Evolutionary conservation across 1,284 basidiomycete genomes (phyloP).

Genomic region (Rhodotorula sp.): DNA sequence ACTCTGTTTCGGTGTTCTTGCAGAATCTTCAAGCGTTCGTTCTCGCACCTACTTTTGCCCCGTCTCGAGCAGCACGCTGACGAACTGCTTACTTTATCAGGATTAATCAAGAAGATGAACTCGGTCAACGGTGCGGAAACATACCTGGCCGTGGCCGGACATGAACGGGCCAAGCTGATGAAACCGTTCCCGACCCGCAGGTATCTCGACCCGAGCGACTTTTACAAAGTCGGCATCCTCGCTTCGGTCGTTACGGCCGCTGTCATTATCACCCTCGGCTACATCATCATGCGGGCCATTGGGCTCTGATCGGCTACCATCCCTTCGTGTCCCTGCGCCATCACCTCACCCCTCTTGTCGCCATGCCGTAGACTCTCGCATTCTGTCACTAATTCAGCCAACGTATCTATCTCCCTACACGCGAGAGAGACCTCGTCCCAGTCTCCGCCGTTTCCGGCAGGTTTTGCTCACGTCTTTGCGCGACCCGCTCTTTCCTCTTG

Average conservation of each 20-base stretch:
- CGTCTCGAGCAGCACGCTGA: background rate
- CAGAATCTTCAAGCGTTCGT: slow-evolving; percentile 2
- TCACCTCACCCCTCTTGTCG: background rate
- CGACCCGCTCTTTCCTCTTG: too few relatives aligned
- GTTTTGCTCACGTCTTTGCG: too few relatives aligned
- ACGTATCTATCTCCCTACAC: too few relatives aligned
- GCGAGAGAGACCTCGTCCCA: too few relatives aligned
- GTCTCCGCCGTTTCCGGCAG: too few relatives aligned
- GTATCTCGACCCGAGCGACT: slow-evolving; percentile 59
- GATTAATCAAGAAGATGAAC: slow-evolving; percentile 87
- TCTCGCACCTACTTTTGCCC: background rate
- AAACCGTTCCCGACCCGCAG: slow-evolving; percentile 49
- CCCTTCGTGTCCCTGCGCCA: background rate
- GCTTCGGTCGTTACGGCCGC: slow-evolving; percentile 81
- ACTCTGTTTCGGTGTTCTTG: background rate
- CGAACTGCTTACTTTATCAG: slow-evolving; percentile 29
- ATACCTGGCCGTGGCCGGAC: slow-evolving; percentile 25
- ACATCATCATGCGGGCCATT: slow-evolving; percentile 66
- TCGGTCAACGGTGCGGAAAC: slow-evolving; percentile 66
- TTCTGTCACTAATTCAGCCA: too few relatives aligned
- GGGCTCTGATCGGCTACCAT: slow-evolving; percentile 48
- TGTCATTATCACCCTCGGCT: slow-evolving; percentile 77
- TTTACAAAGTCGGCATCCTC: slow-evolving; percentile 88
- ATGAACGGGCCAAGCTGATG: too few relatives aligned
- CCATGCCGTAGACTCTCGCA: too few relatives aligned